phyloP scores from a whole-genome alignment of 495 filamentous ascomycete species.

The Chaetomium fimeti region DNA sequence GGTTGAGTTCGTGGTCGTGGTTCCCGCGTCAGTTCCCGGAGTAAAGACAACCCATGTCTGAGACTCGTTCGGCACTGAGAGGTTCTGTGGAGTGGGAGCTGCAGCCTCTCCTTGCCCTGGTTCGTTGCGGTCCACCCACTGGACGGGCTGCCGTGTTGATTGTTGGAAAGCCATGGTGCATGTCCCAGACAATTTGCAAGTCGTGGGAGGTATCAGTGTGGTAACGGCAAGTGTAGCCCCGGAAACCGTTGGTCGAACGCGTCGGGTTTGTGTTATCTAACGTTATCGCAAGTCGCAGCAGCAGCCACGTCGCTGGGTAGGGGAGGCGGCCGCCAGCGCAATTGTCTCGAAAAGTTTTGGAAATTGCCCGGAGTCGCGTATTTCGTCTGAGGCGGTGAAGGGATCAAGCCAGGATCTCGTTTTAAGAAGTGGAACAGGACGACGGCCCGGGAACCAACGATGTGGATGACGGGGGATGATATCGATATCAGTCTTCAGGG shows the following conservation, averaged over 20 bases:
- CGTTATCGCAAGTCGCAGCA: background rate
- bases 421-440: background rate
- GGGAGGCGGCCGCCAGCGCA: background rate
- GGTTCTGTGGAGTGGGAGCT: constrained; percentile 42
- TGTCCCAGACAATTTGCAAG: background rate
- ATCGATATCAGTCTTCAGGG: constrained; percentile 1
- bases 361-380: background rate
- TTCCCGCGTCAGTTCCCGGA: constrained; percentile 62
- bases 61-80: constrained; percentile 58
- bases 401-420: constrained; percentile 12
- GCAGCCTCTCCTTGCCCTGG: constrained; percentile 48
- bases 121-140: constrained; percentile 47
- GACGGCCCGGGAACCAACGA: background rate
- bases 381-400: constrained; percentile 6
- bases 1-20: too few species aligned
- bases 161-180: constrained; percentile 81
- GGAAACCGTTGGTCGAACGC: background rate
- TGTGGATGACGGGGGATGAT: background rate
- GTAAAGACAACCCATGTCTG: constrained; percentile 98
- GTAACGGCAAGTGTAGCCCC: background rate
- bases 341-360: background rate
- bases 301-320: background rate
- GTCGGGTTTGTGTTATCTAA: background rate
- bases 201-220: background rate
- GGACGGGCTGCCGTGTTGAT: constrained; percentile 61